phyloP scores from a whole-genome alignment of 1,139 yeast species.

The Blastobotrys raffinosifermentans region DNA sequence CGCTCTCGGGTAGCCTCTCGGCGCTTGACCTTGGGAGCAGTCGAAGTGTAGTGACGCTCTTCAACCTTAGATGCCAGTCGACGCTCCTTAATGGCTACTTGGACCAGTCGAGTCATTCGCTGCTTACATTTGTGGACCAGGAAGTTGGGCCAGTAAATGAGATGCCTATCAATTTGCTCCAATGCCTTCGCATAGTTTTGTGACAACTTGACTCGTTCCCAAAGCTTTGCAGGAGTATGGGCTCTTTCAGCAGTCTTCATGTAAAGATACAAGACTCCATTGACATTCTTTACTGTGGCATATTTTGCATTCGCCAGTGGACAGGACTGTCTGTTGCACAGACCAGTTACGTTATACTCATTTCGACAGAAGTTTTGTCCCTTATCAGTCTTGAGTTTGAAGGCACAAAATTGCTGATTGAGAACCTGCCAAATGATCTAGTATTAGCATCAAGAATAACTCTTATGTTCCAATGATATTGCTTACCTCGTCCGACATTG shows the following conservation, averaged over 20 bases:
- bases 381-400: slow-evolving; percentile 72
- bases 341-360: slow-evolving; percentile 82
- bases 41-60: slow-evolving; percentile 79
- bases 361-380: slow-evolving; percentile 81
- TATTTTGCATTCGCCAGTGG: slow-evolving; percentile 94
- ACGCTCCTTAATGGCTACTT: slow-evolving; percentile 94
- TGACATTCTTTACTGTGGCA: slow-evolving; percentile 87
- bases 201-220: slow-evolving; percentile 90
- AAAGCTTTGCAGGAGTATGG: slow-evolving; percentile 84
- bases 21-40: slow-evolving; percentile 90
- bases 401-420: slow-evolving; percentile 85
- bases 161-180: slow-evolving; percentile 77
- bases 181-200: slow-evolving; percentile 85
- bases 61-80: slow-evolving; percentile 85
- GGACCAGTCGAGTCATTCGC: slow-evolving; percentile 87
- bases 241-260: slow-evolving; percentile 98
- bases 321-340: slow-evolving; percentile 88
- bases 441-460: background rate
- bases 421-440: slow-evolving; percentile 85
- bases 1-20: slow-evolving; percentile 92
- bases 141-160: slow-evolving; percentile 90
- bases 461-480: background rate
- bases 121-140: slow-evolving; percentile 92
- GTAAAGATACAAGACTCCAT: slow-evolving; percentile 82
- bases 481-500: slow-evolving; percentile 12